A percentile compares a stretch with the other conserved stretches of the same genome.
Evolutionary conservation across 176 grass and related monocot species (phyloP).

Genomic region (Stipa capillata): DNA sequence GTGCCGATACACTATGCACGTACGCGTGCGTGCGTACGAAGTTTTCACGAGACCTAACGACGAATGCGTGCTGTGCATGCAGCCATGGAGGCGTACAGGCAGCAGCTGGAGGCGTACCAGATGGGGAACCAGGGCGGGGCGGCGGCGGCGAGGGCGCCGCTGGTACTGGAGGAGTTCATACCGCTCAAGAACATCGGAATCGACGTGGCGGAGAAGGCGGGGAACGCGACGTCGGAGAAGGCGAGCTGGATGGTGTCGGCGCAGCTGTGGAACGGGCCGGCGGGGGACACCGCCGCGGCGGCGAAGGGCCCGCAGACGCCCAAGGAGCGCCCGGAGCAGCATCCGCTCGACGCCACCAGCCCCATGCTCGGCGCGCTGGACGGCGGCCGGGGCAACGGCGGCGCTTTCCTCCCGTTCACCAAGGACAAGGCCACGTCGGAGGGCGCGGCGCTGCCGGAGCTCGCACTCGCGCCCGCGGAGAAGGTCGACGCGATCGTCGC

Average conservation of each 20-base stretch:
- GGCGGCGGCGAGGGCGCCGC: constrained; percentile 28
- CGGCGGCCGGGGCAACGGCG: constrained; percentile 38
- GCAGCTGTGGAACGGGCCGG: constrained; percentile 77
- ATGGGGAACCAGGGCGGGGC: constrained; percentile 43
- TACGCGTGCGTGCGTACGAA: not conserved
- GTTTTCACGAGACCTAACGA: no score
- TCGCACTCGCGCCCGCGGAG: constrained; percentile 60
- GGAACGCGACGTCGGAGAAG: constrained; percentile 63
- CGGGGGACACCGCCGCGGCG: constrained; percentile 19
- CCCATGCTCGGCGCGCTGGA: constrained; percentile 35
- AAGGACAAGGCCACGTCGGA: constrained; percentile 57
- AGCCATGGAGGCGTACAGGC: constrained; percentile 89
- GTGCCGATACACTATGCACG: no score
- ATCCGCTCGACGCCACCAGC: constrained; percentile 51
- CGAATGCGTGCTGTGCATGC: constrained; percentile 2
- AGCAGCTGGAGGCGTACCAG: constrained; percentile 68
- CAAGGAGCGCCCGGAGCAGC: constrained; percentile 49
- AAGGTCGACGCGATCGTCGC: constrained; percentile 26
- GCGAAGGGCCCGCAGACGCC: constrained; percentile 43
- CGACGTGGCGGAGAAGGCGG: constrained; percentile 38
- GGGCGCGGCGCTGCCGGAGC: constrained; percentile 38
- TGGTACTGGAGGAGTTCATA: constrained; percentile 89
- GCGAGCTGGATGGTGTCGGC: constrained; percentile 96
- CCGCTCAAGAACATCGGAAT: constrained; percentile 67
- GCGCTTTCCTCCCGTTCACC: constrained; percentile 88